These are phyloP conservation scores for Carex pumila DNA, from an alignment of 176 grass and related monocot species.

Conservation along the genomic window DNA sequence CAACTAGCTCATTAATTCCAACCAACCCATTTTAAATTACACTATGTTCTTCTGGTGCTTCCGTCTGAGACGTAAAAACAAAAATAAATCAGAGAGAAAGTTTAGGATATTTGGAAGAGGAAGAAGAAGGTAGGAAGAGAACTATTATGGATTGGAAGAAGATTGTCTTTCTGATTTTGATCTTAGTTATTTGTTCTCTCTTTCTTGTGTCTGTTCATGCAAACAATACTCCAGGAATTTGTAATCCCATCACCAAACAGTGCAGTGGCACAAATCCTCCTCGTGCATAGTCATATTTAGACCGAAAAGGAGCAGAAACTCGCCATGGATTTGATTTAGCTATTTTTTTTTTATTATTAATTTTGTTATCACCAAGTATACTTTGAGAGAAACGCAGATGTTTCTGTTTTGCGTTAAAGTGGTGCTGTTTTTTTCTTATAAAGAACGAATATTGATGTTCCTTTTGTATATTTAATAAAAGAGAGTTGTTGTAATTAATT, in stretches of 20 bases:
- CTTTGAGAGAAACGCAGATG: background rate
- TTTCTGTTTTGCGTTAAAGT: background rate
- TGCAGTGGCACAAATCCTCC: background rate
- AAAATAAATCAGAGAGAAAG: too few species aligned
- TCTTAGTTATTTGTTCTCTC: background rate
- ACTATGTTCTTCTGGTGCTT: too few species aligned
- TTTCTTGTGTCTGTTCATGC: background rate
- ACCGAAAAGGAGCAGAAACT: too few species aligned
- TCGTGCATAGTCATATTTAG: background rate
- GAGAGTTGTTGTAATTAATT: background rate
- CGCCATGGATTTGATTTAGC: too few species aligned
- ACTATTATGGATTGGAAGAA: background rate
- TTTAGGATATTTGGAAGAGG: background rate
- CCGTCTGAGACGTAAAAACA: too few species aligned
- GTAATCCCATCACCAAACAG: background rate
- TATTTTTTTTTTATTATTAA: too few species aligned
- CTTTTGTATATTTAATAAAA: background rate
- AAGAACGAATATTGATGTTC: background rate
- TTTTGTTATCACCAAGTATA: background rate
- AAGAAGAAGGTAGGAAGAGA: background rate
- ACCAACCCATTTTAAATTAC: too few species aligned
- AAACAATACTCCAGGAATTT: background rate
- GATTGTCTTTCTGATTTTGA: background rate
- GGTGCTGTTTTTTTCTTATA: background rate
- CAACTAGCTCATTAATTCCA: too few species aligned